Evolutionary conservation across 495 filamentous ascomycete species (phyloP).

Genomic region (Trichoderma parareesei): DNA sequence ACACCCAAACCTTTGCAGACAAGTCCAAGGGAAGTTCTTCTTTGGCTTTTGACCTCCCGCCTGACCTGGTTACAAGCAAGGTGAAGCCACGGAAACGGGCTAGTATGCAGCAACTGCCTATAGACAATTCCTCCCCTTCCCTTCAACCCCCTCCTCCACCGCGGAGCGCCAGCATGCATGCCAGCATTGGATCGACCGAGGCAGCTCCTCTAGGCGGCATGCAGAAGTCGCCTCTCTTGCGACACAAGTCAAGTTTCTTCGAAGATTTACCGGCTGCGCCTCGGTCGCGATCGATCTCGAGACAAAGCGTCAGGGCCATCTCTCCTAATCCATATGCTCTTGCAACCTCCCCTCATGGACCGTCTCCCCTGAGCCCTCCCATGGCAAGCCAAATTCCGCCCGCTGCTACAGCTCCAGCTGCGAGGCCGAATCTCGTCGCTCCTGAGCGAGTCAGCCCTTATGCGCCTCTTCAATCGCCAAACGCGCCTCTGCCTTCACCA

Average conservation of each 20-base stretch:
- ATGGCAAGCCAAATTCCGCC: slow-evolving; percentile 19
- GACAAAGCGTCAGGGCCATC: slow-evolving; percentile 27
- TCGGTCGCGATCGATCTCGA: slow-evolving; percentile 45
- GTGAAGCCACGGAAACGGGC: slow-evolving; percentile 55
- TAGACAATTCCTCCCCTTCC: slow-evolving; percentile 21
- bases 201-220: slow-evolving; percentile 17
- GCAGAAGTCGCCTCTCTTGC: slow-evolving; percentile 25
- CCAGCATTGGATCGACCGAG: slow-evolving; percentile 16
- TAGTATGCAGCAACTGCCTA: slow-evolving; percentile 34
- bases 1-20: slow-evolving; percentile 73
- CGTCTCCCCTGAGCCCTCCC: slow-evolving; percentile 33
- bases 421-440: slow-evolving; percentile 34
- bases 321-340: slow-evolving; percentile 28
- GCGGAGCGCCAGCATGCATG: slow-evolving; percentile 54
- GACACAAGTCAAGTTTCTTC: slow-evolving; percentile 58
- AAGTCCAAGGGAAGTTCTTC: slow-evolving; percentile 85
- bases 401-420: slow-evolving; percentile 15
- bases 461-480: slow-evolving; percentile 36
- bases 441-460: slow-evolving; percentile 59
- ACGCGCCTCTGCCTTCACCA: slow-evolving; percentile 32
- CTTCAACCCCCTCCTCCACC: slow-evolving; percentile 41
- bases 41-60: slow-evolving; percentile 90
- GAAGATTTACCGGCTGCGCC: slow-evolving; percentile 72
- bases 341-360: slow-evolving; percentile 30
- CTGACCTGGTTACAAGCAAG: slow-evolving; percentile 57